These are phyloP conservation scores for Epichloe sibirici DNA, from an alignment of 2,329 filamentous ascomycete species.

Conservation along the genomic window DNA sequence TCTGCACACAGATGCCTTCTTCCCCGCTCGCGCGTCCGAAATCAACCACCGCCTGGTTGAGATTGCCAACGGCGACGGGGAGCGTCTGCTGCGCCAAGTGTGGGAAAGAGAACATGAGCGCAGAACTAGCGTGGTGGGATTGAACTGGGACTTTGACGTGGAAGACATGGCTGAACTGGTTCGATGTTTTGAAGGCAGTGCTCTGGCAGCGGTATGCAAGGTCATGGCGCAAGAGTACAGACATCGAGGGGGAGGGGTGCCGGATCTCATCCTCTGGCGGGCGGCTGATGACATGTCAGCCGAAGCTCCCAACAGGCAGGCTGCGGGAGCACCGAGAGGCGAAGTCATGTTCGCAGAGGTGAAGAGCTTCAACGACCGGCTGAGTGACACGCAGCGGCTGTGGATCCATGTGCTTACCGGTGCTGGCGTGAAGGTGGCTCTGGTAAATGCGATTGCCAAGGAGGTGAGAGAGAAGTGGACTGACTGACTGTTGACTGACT, in stretches of 20 bases:
- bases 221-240: conserved; percentile 93
- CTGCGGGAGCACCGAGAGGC: conserved; percentile 26
- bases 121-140: conserved; percentile 75
- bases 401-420: conserved; percentile 92
- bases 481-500: conserved; percentile 7
- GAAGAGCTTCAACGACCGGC: conserved; percentile 77
- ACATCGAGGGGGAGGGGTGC: conserved; percentile 78
- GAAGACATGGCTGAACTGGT: conserved; percentile 71
- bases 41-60: conserved; percentile 79
- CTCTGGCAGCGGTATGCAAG: conserved; percentile 75
- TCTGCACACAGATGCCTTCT: conserved; percentile 87
- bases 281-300: conserved; percentile 6
- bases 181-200: conserved; percentile 64
- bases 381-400: conserved; percentile 90
- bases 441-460: conserved; percentile 53
- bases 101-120: conserved; percentile 56
- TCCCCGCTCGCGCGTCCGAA: conserved; percentile 69
- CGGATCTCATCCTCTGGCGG: conserved; percentile 86
- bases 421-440: conserved; percentile 73
- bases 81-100: conserved; percentile 52
- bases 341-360: conserved; percentile 70
- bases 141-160: conserved; percentile 80
- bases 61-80: conserved; percentile 72
- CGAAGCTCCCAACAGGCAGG: conserved; percentile 3
- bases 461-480: conserved; percentile 33